A percentile compares a stretch with the other conserved stretches of the same genome.
Evolutionary conservation across 2,329 filamentous ascomycete genomes (phyloP).

Genomic region (Pseudogymnoascus sp.): DNA sequence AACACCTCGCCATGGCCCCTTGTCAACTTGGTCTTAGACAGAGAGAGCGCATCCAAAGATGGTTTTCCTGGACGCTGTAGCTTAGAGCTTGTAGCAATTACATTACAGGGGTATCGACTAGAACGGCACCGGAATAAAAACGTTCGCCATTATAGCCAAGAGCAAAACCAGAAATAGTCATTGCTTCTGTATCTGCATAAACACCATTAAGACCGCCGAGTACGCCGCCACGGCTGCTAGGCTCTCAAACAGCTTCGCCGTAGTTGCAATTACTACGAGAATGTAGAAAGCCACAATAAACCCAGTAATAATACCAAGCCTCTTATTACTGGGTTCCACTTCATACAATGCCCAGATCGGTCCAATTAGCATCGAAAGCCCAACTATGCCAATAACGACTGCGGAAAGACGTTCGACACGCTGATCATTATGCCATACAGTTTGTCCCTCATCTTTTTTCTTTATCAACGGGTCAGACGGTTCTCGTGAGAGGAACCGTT

Average conservation of each 20-base stretch:
- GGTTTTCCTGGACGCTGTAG: neutral
- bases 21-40: neutral
- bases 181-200: conserved; percentile 1
- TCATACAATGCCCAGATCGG: conserved; percentile 11
- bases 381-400: neutral
- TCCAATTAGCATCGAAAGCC: conserved; percentile 11
- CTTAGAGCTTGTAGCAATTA: neutral
- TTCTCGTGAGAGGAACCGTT: neutral
- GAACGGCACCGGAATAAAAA: neutral
- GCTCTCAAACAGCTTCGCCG: conserved; percentile 9
- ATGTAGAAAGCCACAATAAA: conserved; percentile 12
- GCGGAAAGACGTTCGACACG: neutral
- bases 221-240: conserved; percentile 11
- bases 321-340: neutral
- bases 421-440: neutral
- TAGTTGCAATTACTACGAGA: conserved; percentile 1
- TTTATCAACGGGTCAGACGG: neutral
- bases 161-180: neutral
- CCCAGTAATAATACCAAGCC: conserved; percentile 9
- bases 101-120: neutral
- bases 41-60: neutral
- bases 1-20: neutral
- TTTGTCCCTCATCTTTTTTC: neutral
- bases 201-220: conserved; percentile 11
- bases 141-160: neutral